phyloP scores from a whole-genome alignment of 768 basidiomycete genomes.

The Rubroboletus pulcherrimus region DNA sequence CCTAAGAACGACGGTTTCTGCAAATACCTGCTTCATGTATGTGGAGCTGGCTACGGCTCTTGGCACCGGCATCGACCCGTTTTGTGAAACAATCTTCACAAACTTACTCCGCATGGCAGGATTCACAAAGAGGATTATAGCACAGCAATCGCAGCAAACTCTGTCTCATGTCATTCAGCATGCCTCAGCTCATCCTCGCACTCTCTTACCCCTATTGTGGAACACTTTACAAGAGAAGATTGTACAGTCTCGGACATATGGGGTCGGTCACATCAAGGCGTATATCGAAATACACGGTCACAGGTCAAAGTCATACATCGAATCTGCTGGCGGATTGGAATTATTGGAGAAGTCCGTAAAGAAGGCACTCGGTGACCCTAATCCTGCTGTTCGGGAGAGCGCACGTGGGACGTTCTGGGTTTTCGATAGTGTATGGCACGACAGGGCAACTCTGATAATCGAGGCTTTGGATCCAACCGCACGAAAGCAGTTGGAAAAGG shows the following conservation, averaged over 20 bases:
- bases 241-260: conserved; percentile 66
- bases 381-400: conserved; percentile 71
- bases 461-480: conserved; percentile 62
- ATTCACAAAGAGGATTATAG: conserved; percentile 89
- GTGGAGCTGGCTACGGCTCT: conserved; percentile 67
- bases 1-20: conserved; percentile 86
- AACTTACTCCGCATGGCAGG: conserved; percentile 82
- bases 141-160: conserved; percentile 77
- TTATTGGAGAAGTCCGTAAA: conserved; percentile 69
- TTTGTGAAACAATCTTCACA: conserved; percentile 73
- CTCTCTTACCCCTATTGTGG: conserved; percentile 66
- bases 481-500: conserved; percentile 83
- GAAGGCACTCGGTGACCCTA: conserved; percentile 73
- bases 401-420: conserved; percentile 77
- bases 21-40: conserved; percentile 75
- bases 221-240: conserved; percentile 75
- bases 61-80: conserved; percentile 66
- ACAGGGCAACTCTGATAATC: conserved; percentile 59
- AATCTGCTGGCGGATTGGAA: conserved; percentile 64
- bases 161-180: conserved; percentile 65
- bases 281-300: conserved; percentile 73
- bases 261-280: conserved; percentile 64
- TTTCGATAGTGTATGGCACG: conserved; percentile 73
- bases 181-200: conserved; percentile 67
- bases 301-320: conserved; percentile 61